Evolutionary conservation across 2,329 filamentous ascomycete species (phyloP).

Genomic region (Epicoccum sorghinum): DNA sequence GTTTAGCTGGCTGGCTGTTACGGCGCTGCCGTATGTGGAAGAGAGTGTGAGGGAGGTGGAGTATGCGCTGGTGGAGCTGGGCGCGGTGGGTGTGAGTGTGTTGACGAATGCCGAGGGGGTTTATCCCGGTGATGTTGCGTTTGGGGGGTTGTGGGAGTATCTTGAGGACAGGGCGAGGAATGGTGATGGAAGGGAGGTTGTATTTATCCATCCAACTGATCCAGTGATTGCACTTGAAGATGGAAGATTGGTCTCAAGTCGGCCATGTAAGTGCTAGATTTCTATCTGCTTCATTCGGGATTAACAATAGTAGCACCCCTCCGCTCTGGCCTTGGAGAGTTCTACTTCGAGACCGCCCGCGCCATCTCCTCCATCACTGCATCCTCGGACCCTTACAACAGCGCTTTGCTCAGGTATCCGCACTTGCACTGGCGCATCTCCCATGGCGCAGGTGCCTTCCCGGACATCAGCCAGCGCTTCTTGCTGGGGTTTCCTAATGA

Average conservation of each 20-base stretch:
- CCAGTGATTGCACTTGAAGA: conserved; percentile 38
- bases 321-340: conserved; percentile 44
- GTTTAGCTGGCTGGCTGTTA: conserved; percentile 39
- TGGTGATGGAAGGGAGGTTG: conserved; percentile 29
- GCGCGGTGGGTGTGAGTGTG: conserved; percentile 39
- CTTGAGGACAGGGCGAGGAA: conserved; percentile 23
- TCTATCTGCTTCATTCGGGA: too few species aligned
- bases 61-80: conserved; percentile 39
- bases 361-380: conserved; percentile 45
- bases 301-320: conserved; percentile 32
- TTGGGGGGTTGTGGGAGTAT: conserved; percentile 36
- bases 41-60: conserved; percentile 36
- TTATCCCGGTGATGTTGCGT: conserved; percentile 39
- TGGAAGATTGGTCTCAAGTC: conserved; percentile 32
- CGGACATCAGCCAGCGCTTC: conserved; percentile 44
- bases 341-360: conserved; percentile 47
- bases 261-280: conserved; percentile 36
- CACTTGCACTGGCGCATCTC: conserved; percentile 43
- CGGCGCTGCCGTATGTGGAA: conserved; percentile 39
- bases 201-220: conserved; percentile 47
- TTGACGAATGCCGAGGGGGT: conserved; percentile 44
- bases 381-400: conserved; percentile 11
- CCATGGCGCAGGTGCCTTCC: conserved; percentile 46
- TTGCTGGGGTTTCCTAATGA: conserved; percentile 39
- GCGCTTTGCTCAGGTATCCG: conserved; percentile 36